A percentile compares a stretch with the other conserved stretches of the same genome.
phyloP scores from a whole-genome alignment of 2,329 filamentous ascomycete genomes.

The Aspergillus oerlinghausenensis region DNA sequence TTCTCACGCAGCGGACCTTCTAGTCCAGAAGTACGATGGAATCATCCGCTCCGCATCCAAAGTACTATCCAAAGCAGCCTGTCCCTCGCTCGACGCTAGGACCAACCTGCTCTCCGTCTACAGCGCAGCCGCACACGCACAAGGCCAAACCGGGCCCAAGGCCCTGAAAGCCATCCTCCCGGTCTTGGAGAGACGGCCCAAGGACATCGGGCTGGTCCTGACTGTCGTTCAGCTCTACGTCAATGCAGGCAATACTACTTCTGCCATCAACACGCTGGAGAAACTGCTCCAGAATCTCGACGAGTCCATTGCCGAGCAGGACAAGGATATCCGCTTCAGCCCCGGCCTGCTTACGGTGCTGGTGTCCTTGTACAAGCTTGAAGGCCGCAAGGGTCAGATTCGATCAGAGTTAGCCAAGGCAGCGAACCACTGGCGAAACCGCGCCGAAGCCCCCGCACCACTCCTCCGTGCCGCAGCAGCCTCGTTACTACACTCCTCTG shows the following conservation, averaged over 20 bases:
- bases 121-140: constrained; percentile 69
- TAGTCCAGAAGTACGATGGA: constrained; percentile 56
- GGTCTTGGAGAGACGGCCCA: constrained; percentile 67
- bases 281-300: constrained; percentile 70
- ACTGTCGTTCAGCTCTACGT: constrained; percentile 80
- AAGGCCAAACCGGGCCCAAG: constrained; percentile 56
- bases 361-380: constrained; percentile 71
- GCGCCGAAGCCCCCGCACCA: constrained; percentile 55
- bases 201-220: constrained; percentile 74
- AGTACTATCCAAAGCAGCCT: constrained; percentile 44
- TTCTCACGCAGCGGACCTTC: constrained; percentile 53
- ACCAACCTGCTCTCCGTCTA: constrained; percentile 57
- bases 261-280: constrained; percentile 72
- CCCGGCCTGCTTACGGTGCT: constrained; percentile 79
- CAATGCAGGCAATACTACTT: constrained; percentile 63
- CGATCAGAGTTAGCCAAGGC: constrained; percentile 73
- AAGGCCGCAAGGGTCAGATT: constrained; percentile 68
- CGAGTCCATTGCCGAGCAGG: constrained; percentile 49
- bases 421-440: constrained; percentile 72
- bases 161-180: constrained; percentile 66
- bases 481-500: constrained; percentile 71
- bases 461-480: constrained; percentile 79
- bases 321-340: constrained; percentile 69
- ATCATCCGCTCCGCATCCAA: constrained; percentile 53
- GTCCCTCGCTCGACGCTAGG: constrained; percentile 47